These are phyloP conservation scores for Zygosaccharomyces pseudorouxii DNA, from an alignment of 805 yeast species.

Conservation along the genomic window DNA sequence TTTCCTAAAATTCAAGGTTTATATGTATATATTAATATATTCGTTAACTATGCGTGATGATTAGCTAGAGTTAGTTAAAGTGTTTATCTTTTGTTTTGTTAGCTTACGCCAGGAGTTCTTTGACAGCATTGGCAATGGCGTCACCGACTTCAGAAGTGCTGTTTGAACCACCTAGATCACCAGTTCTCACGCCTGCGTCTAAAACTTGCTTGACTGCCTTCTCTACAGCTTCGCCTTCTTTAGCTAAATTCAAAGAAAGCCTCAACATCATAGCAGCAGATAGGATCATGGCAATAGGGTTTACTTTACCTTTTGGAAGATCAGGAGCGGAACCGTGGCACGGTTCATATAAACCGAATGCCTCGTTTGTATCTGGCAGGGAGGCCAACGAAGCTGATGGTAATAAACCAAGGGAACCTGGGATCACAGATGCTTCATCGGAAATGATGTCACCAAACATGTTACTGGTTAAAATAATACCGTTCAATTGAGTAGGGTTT, in stretches of 20 bases:
- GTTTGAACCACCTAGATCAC: constrained; percentile 81
- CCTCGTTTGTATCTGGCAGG: constrained; percentile 90
- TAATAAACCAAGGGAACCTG: constrained; percentile 92
- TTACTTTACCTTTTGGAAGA: constrained; percentile 78
- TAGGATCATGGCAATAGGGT: constrained; percentile 91
- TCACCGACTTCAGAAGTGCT: constrained; percentile 91
- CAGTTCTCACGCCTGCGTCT: constrained; percentile 84
- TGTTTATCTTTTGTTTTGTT: neutral
- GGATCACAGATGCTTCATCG: constrained; percentile 97
- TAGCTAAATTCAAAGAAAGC: constrained; percentile 73
- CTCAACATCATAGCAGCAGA: constrained; percentile 98
- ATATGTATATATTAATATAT: constrained; percentile 4
- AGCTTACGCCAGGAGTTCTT: constrained; percentile 41
- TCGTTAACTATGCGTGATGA: constrained; percentile 6
- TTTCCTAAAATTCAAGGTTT: neutral
- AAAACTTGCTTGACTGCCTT: constrained; percentile 78
- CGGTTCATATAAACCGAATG: constrained; percentile 96
- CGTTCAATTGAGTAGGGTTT: constrained; percentile 86
- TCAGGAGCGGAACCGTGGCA: constrained; percentile 99
- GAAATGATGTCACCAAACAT: constrained; percentile 98
- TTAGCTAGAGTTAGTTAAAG: neutral
- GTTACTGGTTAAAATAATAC: constrained; percentile 86
- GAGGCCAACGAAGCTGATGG: constrained; percentile 95
- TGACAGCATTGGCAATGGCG: constrained; percentile 75
- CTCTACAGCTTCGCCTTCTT: constrained; percentile 86